A percentile compares a stretch with the other conserved stretches of the same genome.
Conservation (phyloP, 1,139 yeast genomes). For the Eremothecium cymbalariae region DNA sequence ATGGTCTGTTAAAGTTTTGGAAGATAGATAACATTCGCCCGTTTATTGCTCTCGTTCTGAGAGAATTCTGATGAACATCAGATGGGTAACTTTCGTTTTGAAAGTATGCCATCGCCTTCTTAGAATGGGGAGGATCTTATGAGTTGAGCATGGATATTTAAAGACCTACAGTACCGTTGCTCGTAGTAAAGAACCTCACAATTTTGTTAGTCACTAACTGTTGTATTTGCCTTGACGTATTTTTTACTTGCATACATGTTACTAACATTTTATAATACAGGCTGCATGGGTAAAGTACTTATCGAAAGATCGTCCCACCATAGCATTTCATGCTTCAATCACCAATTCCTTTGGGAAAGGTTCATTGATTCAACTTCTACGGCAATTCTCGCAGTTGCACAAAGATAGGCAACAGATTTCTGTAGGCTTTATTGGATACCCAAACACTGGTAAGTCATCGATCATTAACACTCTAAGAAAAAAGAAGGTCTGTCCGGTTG, state of each 20-base stretch:
- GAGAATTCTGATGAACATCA: constrained; percentile 11
- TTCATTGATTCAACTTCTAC: constrained; percentile 79
- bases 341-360: constrained; percentile 98
- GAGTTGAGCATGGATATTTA: constrained; percentile 51
- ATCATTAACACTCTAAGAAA: constrained; percentile 87
- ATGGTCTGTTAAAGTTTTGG: constrained; percentile 97
- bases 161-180: constrained; percentile 29
- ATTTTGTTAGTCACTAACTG: constrained; percentile 29
- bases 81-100: constrained; percentile 24
- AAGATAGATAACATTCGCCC: constrained; percentile 59
- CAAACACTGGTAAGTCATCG: constrained; percentile 94
- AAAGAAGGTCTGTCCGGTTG: constrained; percentile 94
- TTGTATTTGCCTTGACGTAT: constrained; percentile 10
- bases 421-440: constrained; percentile 95
- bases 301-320: constrained; percentile 85
- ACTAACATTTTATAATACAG: constrained; percentile 36
- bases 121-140: constrained; percentile 38
- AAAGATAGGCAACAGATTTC: constrained; percentile 92
- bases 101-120: constrained; percentile 19
- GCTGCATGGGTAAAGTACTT: constrained; percentile 98
- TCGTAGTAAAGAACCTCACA: constrained; percentile 77
- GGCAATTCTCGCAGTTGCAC: constrained; percentile 88
- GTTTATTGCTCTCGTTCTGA: constrained; percentile 38
- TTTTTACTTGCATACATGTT: background rate
- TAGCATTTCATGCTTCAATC: constrained; percentile 97